phyloP scores from a whole-genome alignment of 768 basidiomycete genomes.

The Termitomyces sp. region DNA sequence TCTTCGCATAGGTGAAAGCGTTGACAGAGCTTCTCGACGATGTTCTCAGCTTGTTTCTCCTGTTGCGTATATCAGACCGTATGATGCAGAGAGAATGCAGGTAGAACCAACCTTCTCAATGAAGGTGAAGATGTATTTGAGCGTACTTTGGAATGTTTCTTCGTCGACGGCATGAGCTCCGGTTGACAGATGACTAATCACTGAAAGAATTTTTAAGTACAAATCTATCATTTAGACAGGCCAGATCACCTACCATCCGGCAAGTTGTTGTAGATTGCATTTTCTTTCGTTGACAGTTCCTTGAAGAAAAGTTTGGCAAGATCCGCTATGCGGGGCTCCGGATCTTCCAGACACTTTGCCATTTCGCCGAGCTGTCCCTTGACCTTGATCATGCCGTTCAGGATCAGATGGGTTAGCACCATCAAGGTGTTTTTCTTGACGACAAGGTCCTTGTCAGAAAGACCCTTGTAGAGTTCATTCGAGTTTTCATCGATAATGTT shows the following conservation, averaged over 20 bases:
- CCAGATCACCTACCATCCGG: slow-evolving; percentile 67
- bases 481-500: slow-evolving; percentile 96
- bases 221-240: background rate
- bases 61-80: slow-evolving; percentile 21
- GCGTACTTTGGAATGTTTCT: slow-evolving; percentile 84
- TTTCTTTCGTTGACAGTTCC: slow-evolving; percentile 94
- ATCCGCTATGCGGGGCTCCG: slow-evolving; percentile 81
- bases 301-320: slow-evolving; percentile 98
- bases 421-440: slow-evolving; percentile 99
- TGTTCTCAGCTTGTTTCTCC: slow-evolving; percentile 98
- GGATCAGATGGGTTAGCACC: slow-evolving; percentile 94
- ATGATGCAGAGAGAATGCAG: background rate
- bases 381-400: slow-evolving; percentile 99
- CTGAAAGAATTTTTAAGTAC: slow-evolving; percentile 29
- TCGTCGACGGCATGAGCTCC: slow-evolving; percentile 92
- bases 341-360: slow-evolving; percentile 98
- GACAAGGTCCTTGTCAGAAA: slow-evolving; percentile 77
- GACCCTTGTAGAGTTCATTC: slow-evolving; percentile 89
- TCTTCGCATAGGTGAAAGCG: slow-evolving; percentile 87
- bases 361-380: slow-evolving; percentile 99
- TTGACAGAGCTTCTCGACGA: slow-evolving; percentile 97
- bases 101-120: slow-evolving; percentile 77
- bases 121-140: slow-evolving; percentile 93
- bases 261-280: slow-evolving; percentile 97
- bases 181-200: slow-evolving; percentile 91